Percentiles rank a stretch among this genome's conserved stretches.
Conservation (phyloP, 2,329 filamentous ascomycete species). For the Aulographum hederae region DNA sequence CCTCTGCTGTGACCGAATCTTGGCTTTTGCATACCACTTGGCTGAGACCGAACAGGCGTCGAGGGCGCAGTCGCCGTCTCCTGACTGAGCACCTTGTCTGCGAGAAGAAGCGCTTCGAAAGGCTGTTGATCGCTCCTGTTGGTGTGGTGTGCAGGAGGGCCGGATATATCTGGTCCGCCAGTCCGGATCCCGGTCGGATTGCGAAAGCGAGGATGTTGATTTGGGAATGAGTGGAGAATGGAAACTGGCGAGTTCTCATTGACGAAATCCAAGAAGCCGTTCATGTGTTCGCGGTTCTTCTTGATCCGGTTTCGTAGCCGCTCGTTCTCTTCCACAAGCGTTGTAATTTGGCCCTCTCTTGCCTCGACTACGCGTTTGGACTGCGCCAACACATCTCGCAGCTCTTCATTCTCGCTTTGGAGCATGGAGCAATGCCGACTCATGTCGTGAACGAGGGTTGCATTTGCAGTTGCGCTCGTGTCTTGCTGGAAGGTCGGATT, state of each 20-base stretch:
- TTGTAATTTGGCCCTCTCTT: slow-evolving; percentile 54
- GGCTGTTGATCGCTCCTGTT: slow-evolving; percentile 38
- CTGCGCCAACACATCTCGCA: slow-evolving; percentile 47
- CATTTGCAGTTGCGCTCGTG: slow-evolving; percentile 32
- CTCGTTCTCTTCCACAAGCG: slow-evolving; percentile 56
- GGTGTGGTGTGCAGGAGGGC: slow-evolving; percentile 21
- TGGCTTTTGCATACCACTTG: no score
- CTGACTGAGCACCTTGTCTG: slow-evolving; percentile 59
- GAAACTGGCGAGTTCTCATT: slow-evolving; percentile 55
- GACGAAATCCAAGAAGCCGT: slow-evolving; percentile 20
- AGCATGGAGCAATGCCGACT: slow-evolving; percentile 42
- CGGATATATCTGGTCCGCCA: no score
- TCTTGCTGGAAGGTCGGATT: no score
- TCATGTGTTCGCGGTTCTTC: slow-evolving; percentile 77
- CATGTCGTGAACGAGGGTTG: slow-evolving; percentile 29
- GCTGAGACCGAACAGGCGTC: slow-evolving; percentile 38
- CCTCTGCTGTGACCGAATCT: slow-evolving; percentile 50
- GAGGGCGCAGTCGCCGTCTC: slow-evolving; percentile 57
- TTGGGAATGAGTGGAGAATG: slow-evolving; percentile 32
- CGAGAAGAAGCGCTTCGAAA: slow-evolving; percentile 59
- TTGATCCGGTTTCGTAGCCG: slow-evolving; percentile 68
- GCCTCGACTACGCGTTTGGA: slow-evolving; percentile 65
- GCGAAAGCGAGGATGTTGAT: slow-evolving; percentile 9
- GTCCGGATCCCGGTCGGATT: slow-evolving; percentile 29
- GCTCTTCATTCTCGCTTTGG: slow-evolving; percentile 43